Percentiles rank a stretch among this genome's conserved stretches.
phyloP scores from a whole-genome alignment of 192 early-diverging fungal species.

The Backusella parvicylindrica region DNA sequence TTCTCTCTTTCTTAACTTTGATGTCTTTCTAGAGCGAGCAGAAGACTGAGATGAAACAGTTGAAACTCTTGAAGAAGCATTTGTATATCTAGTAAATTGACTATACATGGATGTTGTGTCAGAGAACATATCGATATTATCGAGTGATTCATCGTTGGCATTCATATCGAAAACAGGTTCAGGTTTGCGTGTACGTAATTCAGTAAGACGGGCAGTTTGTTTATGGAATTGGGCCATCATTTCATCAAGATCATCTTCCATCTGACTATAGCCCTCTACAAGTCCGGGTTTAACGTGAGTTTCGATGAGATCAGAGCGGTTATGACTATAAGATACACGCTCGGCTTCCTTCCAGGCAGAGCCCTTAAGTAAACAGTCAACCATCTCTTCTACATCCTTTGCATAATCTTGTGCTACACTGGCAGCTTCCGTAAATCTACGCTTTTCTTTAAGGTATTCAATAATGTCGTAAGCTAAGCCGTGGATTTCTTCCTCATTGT shows the following conservation, averaged over 20 bases:
- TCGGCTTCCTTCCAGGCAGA: constrained; percentile 75
- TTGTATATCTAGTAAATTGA: constrained; percentile 77
- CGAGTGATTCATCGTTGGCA: constrained; percentile 58
- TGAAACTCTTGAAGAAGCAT: constrained; percentile 55
- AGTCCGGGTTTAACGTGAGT: constrained; percentile 70
- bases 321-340: constrained; percentile 54
- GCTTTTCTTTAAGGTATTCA: constrained; percentile 52
- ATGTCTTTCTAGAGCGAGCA: constrained; percentile 51
- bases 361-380: constrained; percentile 67
- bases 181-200: constrained; percentile 54
- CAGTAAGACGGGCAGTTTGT: constrained; percentile 53
- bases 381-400: constrained; percentile 62
- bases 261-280: constrained; percentile 45
- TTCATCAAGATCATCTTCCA: constrained; percentile 63
- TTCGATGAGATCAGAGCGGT: constrained; percentile 70
- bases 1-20: constrained; percentile 64
- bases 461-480: constrained; percentile 55
- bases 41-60: constrained; percentile 41
- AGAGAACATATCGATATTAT: constrained; percentile 91
- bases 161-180: constrained; percentile 30
- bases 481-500: constrained; percentile 41
- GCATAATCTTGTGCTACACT: constrained; percentile 68
- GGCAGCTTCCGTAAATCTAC: constrained; percentile 66
- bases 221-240: constrained; percentile 62
- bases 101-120: constrained; percentile 95